Base-by-base conservation (phyloP, 1,139 yeast genomes). In the Taphrina pruni region DNA sequence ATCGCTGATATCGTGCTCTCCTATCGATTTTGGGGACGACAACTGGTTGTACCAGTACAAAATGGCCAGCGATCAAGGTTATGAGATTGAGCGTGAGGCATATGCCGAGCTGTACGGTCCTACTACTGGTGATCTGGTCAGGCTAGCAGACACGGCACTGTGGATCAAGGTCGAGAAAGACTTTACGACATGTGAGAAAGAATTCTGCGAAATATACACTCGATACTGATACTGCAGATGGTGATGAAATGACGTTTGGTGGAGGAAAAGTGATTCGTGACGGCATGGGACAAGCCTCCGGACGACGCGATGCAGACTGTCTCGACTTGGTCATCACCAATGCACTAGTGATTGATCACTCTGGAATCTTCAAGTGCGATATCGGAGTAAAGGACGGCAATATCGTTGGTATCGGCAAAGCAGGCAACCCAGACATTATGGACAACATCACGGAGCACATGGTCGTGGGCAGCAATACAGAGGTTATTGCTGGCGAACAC, bases 291-390 rank as follows among this genome's bases (percentile, higher is more conserved):
- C 71, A 70, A 46, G 70, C 71, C 14, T 62, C 65, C 20, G 70
- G 70, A 17, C 36, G 64, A 21, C 38, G 43, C 11, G 70, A 60
- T 39, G 41, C 57, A 11, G 70, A 70, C 17, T 67, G 69, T 26
- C 54, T 70, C 17, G 71, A 68, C 39, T 46, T 62, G 0, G 71
- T 67, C 51, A 36, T 70, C 11, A 70, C 70, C 17, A 70, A 70
- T 54, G 71, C 71, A 11, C 50, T 70, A 11, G 60, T 70, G 36
- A 35, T 70, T 20, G 71, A 70, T 43, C 56, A 68, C 48, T 52
- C 69, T 32, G 71, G 71, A 4, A 70, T 70, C 55, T 70, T 55
- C 71, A 70, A 70, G 69, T 71, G 71, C 45, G 71, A 70, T 36
- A 67, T 70, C 26, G 71, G 71, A 20, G 69, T 70, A 52, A 70